Conservation (phyloP, 2,329 filamentous ascomycete genomes). For the Amauroascus verrucosus region DNA sequence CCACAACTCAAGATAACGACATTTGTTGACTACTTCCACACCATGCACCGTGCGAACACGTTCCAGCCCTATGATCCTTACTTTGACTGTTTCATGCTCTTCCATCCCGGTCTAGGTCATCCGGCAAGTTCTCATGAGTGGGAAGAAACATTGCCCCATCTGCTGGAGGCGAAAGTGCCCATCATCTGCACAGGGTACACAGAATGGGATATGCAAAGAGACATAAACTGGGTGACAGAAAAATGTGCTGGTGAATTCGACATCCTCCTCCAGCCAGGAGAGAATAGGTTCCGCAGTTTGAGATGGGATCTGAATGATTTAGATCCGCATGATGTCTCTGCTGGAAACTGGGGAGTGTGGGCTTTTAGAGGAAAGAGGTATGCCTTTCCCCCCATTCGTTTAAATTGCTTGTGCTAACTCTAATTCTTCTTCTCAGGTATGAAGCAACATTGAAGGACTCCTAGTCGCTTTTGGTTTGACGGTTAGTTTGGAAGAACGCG, state of each 20-base stretch:
- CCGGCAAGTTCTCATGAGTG: slow-evolving; percentile 90
- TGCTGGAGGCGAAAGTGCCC: slow-evolving; percentile 91
- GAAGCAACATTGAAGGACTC: slow-evolving; percentile 30
- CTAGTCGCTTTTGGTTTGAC: slow-evolving; percentile 4
- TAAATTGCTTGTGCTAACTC: slow-evolving; percentile 7
- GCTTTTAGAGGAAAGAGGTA: slow-evolving; percentile 95
- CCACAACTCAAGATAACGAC: slow-evolving; percentile 93
- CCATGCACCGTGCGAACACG: slow-evolving; percentile 76
- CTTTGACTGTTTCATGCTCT: slow-evolving; percentile 94
- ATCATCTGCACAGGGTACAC: slow-evolving; percentile 95
- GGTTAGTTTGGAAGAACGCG: background rate
- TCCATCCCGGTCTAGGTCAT: slow-evolving; percentile 93
- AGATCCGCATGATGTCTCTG: slow-evolving; percentile 86
- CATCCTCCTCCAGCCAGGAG: slow-evolving; percentile 77
- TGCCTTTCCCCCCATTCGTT: slow-evolving; percentile 20
- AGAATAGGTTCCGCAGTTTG: slow-evolving; percentile 87
- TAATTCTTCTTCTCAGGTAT: slow-evolving; percentile 23
- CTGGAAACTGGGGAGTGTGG: slow-evolving; percentile 96
- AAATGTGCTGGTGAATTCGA: slow-evolving; percentile 86
- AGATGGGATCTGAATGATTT: slow-evolving; percentile 95
- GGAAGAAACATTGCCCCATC: slow-evolving; percentile 76
- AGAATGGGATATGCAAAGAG: slow-evolving; percentile 84
- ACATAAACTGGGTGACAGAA: slow-evolving; percentile 80
- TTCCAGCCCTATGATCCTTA: slow-evolving; percentile 96
- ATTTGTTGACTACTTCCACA: slow-evolving; percentile 97